A percentile compares a stretch with the other conserved stretches of the same genome.
These are phyloP conservation scores for Claviceps maximensis DNA, from an alignment of 2,329 filamentous ascomycete species.

Conservation along the genomic window DNA sequence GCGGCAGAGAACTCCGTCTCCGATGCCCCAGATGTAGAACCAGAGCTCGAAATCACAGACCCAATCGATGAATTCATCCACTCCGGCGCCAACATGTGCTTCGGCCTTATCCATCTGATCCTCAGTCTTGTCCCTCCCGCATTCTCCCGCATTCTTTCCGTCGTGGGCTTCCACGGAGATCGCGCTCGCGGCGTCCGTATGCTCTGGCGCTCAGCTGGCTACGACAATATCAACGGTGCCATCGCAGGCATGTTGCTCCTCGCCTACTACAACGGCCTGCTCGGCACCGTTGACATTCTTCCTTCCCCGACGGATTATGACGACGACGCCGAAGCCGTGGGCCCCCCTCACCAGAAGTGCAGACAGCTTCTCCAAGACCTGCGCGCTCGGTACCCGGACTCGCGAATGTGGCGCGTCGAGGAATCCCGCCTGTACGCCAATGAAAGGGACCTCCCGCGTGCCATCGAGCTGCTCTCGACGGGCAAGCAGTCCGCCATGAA, in stretches of 20 bases:
- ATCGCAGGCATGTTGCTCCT: slow-evolving; percentile 72
- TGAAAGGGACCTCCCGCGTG: slow-evolving; percentile 50
- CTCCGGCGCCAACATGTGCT: slow-evolving; percentile 79
- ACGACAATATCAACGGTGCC: slow-evolving; percentile 83
- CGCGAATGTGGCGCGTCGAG: slow-evolving; percentile 76
- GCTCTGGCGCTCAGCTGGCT: slow-evolving; percentile 82
- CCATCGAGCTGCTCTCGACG: slow-evolving; percentile 50
- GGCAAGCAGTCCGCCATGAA: slow-evolving; percentile 60
- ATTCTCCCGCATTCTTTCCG: slow-evolving; percentile 72
- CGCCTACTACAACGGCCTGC: slow-evolving; percentile 76
- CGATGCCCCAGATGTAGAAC: slow-evolving; percentile 28
- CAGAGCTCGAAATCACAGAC: slow-evolving; percentile 50
- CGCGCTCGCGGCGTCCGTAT: slow-evolving; percentile 68
- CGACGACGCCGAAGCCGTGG: slow-evolving; percentile 44
- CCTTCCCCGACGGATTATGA: slow-evolving; percentile 43
- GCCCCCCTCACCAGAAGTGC: slow-evolving; percentile 60
- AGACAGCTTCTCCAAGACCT: slow-evolving; percentile 56
- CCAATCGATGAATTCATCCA: slow-evolving; percentile 80
- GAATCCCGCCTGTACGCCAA: slow-evolving; percentile 66
- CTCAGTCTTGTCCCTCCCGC: slow-evolving; percentile 89
- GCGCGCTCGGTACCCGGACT: slow-evolving; percentile 66
- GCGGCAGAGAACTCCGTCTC: slow-evolving; percentile 10
- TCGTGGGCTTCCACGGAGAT: slow-evolving; percentile 86
- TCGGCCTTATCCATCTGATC: slow-evolving; percentile 70
- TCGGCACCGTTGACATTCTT: slow-evolving; percentile 80